These are phyloP conservation scores for Globisporangium carolinianum DNA, from an alignment of 352 stramenopile genomes.

Conservation along the genomic window DNA sequence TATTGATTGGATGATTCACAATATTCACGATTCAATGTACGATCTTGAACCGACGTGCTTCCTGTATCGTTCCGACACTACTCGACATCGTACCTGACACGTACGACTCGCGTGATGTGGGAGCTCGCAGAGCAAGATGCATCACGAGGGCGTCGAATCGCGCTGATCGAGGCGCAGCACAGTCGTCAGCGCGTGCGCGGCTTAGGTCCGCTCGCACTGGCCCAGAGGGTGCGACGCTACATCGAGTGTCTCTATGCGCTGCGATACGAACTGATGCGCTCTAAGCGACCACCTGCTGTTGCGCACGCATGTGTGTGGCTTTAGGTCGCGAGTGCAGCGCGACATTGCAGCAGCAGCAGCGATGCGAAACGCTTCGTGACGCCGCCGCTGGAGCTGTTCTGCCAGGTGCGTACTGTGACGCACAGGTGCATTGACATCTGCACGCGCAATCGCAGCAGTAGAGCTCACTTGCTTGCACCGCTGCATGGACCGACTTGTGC, in stretches of 20 bases:
- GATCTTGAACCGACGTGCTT: no score
- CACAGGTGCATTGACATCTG: no score
- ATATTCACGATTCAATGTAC: no score
- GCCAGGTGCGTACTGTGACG: conserved; percentile 17
- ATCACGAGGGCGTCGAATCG: conserved; percentile 1
- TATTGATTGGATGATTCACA: no score
- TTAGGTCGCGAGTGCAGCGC: conserved; percentile 1
- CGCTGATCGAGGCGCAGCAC: conserved; percentile 1
- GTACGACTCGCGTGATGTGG: conserved; percentile 3
- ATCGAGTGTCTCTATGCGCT: no score
- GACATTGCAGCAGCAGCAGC: neutral
- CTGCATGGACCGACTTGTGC: neutral
- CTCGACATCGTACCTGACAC: no score
- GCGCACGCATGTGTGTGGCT: no score
- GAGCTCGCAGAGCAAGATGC: conserved; percentile 2
- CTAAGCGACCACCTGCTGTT: no score
- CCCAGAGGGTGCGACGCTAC: neutral
- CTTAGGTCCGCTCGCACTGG: neutral
- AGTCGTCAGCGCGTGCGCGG: neutral
- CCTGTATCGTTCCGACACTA: no score
- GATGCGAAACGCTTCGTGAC: conserved; percentile 15
- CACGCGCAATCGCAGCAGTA: no score
- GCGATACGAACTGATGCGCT: no score
- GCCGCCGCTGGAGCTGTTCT: conserved; percentile 24
- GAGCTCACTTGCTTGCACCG: no score